Conservation (phyloP, 768 basidiomycete species). For the Lentinula lateritia region DNA sequence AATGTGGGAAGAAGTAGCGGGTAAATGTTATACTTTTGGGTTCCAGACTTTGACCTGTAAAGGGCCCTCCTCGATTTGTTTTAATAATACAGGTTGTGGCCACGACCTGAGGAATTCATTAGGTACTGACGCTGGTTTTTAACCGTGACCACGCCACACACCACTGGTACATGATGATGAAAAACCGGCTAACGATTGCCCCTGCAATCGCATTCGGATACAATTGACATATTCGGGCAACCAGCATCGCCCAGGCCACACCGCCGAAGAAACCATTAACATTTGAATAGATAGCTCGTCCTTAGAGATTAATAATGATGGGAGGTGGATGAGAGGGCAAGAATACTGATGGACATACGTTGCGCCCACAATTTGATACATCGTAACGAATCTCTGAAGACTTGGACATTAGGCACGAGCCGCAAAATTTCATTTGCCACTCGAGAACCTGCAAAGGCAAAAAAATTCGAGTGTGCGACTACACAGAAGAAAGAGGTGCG, state of each 20-base stretch:
- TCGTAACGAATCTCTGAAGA: constrained; percentile 90
- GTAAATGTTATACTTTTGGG: constrained; percentile 59
- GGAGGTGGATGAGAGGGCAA: neutral
- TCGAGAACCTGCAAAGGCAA: constrained; percentile 62
- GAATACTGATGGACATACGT: constrained; percentile 43
- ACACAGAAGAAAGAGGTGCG: constrained; percentile 9
- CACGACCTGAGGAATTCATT: constrained; percentile 64
- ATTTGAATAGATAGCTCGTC: constrained; percentile 95
- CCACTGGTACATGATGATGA: constrained; percentile 98
- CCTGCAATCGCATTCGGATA: constrained; percentile 95
- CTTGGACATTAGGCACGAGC: constrained; percentile 88
- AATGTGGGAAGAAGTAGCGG: neutral
- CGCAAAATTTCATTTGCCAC: constrained; percentile 95
- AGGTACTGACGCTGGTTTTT: neutral
- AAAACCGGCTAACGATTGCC: constrained; percentile 95
- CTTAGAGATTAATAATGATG: constrained; percentile 30
- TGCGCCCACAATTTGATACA: constrained; percentile 99
- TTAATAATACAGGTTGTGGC: constrained; percentile 97
- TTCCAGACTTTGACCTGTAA: constrained; percentile 96
- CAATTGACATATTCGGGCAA: constrained; percentile 98
- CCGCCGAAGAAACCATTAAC: constrained; percentile 97
- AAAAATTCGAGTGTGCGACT: neutral
- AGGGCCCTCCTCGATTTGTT: constrained; percentile 94
- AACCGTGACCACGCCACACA: constrained; percentile 26
- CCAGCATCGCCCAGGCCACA: constrained; percentile 97